These are phyloP conservation scores for Panaeolus papilionaceus DNA, from an alignment of 768 basidiomycete genomes.

Conservation along the genomic window DNA sequence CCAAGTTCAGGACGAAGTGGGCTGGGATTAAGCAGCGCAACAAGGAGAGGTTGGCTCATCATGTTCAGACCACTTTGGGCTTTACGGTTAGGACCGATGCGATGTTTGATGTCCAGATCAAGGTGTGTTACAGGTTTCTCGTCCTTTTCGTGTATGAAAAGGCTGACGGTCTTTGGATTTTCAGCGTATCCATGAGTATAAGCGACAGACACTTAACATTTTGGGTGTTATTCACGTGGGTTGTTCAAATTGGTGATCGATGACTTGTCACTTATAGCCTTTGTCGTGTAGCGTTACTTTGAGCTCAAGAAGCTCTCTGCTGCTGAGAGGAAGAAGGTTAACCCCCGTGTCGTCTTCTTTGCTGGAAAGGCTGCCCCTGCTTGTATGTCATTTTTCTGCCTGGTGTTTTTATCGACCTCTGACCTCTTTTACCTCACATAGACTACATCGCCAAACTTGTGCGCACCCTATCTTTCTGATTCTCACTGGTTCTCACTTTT, in stretches of 20 bases:
- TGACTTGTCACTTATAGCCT: slow-evolving; percentile 6
- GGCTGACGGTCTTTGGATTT: slow-evolving; percentile 1
- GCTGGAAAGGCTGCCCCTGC: slow-evolving; percentile 97
- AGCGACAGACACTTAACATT: slow-evolving; percentile 96
- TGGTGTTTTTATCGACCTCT: slow-evolving; percentile 18
- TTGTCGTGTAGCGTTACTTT: slow-evolving; percentile 70
- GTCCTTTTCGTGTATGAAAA: not conserved
- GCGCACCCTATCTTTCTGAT: not conserved
- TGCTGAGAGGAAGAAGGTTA: slow-evolving; percentile 80
- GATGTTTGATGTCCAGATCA: slow-evolving; percentile 93
- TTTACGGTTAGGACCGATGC: slow-evolving; percentile 75
- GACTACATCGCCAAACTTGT: slow-evolving; percentile 94
- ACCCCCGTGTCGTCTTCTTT: slow-evolving; percentile 93
- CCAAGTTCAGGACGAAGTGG: slow-evolving; percentile 81
- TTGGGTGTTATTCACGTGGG: slow-evolving; percentile 86
- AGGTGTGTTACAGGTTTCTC: slow-evolving; percentile 45
- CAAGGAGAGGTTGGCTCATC: slow-evolving; percentile 85
- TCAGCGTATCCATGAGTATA: slow-evolving; percentile 92
- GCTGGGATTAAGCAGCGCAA: slow-evolving; percentile 86
- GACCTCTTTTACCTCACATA: slow-evolving; percentile 28
- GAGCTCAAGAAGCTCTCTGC: slow-evolving; percentile 79
- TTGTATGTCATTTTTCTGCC: slow-evolving; percentile 52
- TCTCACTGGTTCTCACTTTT: not conserved
- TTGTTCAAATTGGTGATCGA: slow-evolving; percentile 11
- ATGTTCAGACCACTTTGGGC: slow-evolving; percentile 76